Evolutionary conservation across 371 early-diverging fungal genomes (phyloP).

Genomic region (Parasitella parasitica): DNA sequence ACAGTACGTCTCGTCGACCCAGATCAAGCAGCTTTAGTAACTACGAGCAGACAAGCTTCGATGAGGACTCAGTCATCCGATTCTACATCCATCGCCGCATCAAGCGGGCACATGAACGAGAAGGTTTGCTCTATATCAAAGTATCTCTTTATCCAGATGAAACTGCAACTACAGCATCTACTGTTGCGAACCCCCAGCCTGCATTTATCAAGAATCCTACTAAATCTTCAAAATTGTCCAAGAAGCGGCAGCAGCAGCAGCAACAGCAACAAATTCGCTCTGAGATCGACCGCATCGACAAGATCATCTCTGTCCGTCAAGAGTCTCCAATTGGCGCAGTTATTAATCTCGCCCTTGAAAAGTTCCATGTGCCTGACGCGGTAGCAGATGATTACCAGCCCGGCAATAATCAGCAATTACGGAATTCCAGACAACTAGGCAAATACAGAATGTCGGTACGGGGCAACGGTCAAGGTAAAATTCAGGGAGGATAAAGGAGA

Average conservation of each 20-base stretch:
- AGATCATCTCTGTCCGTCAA: conserved; percentile 44
- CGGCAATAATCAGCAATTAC: neutral
- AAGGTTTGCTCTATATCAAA: conserved; percentile 43
- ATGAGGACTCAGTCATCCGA: conserved; percentile 45
- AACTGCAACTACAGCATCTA: conserved; percentile 1
- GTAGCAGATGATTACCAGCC: conserved; percentile 17
- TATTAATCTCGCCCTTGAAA: conserved; percentile 42
- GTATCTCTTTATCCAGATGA: conserved; percentile 46
- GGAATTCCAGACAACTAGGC: conserved; percentile 12
- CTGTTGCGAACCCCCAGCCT: neutral
- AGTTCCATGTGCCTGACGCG: conserved; percentile 48
- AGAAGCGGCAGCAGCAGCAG: conserved; percentile 9
- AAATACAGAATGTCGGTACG: conserved; percentile 44
- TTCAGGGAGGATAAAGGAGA: too few relatives aligned
- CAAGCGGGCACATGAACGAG: conserved; percentile 38
- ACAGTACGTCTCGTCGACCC: conserved; percentile 14
- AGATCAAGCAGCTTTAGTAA: conserved; percentile 49
- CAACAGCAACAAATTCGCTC: conserved; percentile 2
- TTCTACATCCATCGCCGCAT: conserved; percentile 48
- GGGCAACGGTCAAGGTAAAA: conserved; percentile 31
- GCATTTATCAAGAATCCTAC: conserved; percentile 17
- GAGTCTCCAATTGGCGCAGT: conserved; percentile 39
- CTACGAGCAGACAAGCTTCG: conserved; percentile 41
- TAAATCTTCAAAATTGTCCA: conserved; percentile 7
- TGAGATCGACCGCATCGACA: conserved; percentile 49